Percentiles rank a stretch among this genome's conserved stretches.
Conservation (phyloP, 2,329 filamentous ascomycete species). For the Neobulgaria alba region DNA sequence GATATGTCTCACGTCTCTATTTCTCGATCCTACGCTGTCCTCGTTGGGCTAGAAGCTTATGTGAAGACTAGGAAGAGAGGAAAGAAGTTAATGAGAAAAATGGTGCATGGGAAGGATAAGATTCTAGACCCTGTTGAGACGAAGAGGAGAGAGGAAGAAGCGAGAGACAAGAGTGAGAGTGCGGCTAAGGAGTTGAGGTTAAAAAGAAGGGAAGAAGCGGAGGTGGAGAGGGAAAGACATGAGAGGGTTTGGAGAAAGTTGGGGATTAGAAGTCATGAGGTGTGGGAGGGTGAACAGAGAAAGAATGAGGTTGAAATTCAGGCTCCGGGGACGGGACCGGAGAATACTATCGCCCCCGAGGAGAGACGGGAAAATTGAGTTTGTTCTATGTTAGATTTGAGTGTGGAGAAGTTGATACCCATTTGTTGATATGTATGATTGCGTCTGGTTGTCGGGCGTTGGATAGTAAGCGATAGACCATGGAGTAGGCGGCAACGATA, state of each 20-base stretch:
- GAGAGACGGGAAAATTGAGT: slow-evolving; percentile 10
- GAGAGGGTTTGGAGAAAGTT: slow-evolving; percentile 33
- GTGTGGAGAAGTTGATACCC: slow-evolving; percentile 13
- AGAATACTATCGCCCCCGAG: slow-evolving; percentile 22
- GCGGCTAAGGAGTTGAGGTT: slow-evolving; percentile 41
- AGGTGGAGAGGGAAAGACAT: slow-evolving; percentile 14
- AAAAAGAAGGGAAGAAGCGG: slow-evolving; percentile 24
- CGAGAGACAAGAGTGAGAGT: slow-evolving; percentile 52
- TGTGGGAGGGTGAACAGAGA: slow-evolving; percentile 1
- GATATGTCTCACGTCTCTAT: slow-evolving; percentile 75
- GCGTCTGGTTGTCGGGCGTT: too few species aligned
- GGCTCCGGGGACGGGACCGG: slow-evolving; percentile 15
- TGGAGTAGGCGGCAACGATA: too few species aligned
- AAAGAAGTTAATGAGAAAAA: slow-evolving; percentile 43
- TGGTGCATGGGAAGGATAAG: slow-evolving; percentile 48
- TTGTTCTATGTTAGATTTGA: too few species aligned
- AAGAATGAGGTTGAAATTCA: slow-evolving; percentile 11
- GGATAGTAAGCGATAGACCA: too few species aligned
- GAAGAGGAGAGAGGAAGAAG: slow-evolving; percentile 46
- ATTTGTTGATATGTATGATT: slow-evolving; percentile 4
- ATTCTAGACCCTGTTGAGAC: slow-evolving; percentile 53
- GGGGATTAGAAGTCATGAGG: slow-evolving; percentile 13
- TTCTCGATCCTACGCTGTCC: slow-evolving; percentile 71
- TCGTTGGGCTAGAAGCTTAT: slow-evolving; percentile 77
- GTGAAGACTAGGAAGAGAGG: slow-evolving; percentile 55